Evolutionary conservation across 441 rosid species (phyloP), one percentile per base, ranked within the genome.

Genomic region (Pelargonium cotyledonis): DNA sequence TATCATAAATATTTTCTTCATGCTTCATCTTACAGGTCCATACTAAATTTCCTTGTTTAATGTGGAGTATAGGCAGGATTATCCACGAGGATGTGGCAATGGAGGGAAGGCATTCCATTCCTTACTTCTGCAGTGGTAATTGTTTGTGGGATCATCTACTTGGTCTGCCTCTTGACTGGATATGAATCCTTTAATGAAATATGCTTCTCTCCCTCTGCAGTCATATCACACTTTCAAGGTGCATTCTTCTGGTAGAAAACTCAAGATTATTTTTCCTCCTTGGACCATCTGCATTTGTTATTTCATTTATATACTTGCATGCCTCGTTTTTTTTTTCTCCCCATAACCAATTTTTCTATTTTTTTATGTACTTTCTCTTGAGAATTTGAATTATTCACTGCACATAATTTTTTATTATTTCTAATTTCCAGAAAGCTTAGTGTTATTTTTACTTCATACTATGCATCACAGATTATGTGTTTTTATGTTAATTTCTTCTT

Each of bases 71-170:
- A 94, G 98, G 95, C 95, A 8, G 89, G 97, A 18, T 51, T 94
- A 67, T 86, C 83, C 44, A 88, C 97, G 55, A 80, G 95, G 75
- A 76, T 73, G 65, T 77, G 84, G 61, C 96, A 94, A 68, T 94
- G 93, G 96, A 89, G 99, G 97, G 94, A 88, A 57, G 79, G 86
- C 66, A 86, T 91, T 73, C 97, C 99, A 0, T 91, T 94, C 74
- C 83, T 89, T 69, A 88, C 96, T 8, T 91, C 97, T n/a, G 83
- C 88, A 0, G 80, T 91, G 69, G 92, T 89, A 72, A 78, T 88
- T 53, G 82, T 83, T 70, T 89, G 96, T 72, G 89, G 92, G 19
- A 46, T 67, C 60, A 85, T 89, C 69, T 91, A 91, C 85, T 65
- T 87, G 70, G 78, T 85, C 43, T 89, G 97, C 73, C 91, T 91